Conservation (phyloP, 352 stramenopile genomes). For the Phytophthora quininea region DNA sequence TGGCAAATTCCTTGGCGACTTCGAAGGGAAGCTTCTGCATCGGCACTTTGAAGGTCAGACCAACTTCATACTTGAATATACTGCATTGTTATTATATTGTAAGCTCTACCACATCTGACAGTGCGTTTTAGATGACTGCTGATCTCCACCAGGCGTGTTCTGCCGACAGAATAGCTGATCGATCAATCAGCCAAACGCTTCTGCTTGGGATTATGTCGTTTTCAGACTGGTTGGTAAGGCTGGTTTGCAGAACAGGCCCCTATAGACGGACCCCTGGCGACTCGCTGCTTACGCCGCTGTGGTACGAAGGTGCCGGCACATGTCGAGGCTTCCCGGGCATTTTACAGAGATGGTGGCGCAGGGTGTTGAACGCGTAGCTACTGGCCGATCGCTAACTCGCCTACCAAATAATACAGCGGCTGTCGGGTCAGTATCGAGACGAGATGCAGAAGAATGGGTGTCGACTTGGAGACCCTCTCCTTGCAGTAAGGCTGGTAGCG, state of each 20-base stretch:
- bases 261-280: too few relatives aligned
- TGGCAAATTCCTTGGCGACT: slow-evolving; percentile 40
- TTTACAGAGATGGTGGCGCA: slow-evolving; percentile 68
- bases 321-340: slow-evolving; percentile 77
- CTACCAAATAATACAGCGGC: slow-evolving; percentile 62
- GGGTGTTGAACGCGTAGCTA: slow-evolving; percentile 60
- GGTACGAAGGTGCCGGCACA: slow-evolving; percentile 75
- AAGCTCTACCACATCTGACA: too few relatives aligned
- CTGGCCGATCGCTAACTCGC: slow-evolving; percentile 63
- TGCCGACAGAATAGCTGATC: too few relatives aligned
- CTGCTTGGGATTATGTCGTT: too few relatives aligned
- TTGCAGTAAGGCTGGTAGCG: background rate
- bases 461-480: slow-evolving; percentile 59
- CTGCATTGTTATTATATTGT: too few relatives aligned
- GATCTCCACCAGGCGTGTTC: too few relatives aligned
- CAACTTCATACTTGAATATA: too few relatives aligned
- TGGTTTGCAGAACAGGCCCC: too few relatives aligned
- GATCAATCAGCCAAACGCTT: too few relatives aligned
- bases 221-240: too few relatives aligned
- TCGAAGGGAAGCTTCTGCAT: slow-evolving; percentile 54
- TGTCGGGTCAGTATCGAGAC: slow-evolving; percentile 61
- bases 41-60: too few relatives aligned
- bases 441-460: slow-evolving; percentile 76
- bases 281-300: slow-evolving; percentile 79
- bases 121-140: too few relatives aligned